Percentiles rank a stretch among this genome's conserved stretches.
Evolutionary conservation across 2,329 filamentous ascomycete species (phyloP).

Genomic region (Akanthomyces dipterigenus): DNA sequence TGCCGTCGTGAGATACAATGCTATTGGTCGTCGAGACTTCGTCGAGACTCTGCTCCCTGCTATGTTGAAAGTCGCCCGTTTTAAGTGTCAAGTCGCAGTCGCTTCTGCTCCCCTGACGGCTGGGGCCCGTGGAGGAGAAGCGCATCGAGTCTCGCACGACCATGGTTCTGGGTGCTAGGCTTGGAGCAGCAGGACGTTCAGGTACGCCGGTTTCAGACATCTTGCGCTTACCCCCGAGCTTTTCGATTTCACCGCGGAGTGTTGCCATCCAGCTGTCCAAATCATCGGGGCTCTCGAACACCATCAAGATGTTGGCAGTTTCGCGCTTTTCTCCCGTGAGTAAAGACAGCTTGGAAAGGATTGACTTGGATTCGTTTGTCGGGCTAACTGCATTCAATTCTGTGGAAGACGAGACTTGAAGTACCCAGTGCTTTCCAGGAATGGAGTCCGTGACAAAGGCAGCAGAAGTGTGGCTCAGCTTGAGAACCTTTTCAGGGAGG

Average conservation of each 20-base stretch:
- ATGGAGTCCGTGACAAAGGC: constrained; percentile 77
- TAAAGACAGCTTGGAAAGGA: constrained; percentile 60
- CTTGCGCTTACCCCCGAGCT: constrained; percentile 59
- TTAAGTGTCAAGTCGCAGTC: constrained; percentile 19
- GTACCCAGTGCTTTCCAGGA: constrained; percentile 71
- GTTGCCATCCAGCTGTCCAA: constrained; percentile 71
- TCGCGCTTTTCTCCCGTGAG: constrained; percentile 46
- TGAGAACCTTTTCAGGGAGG: constrained; percentile 65
- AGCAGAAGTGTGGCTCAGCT: constrained; percentile 66
- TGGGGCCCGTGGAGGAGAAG: constrained; percentile 20
- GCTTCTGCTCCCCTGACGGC: constrained; percentile 10
- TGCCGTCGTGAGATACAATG: constrained; percentile 51
- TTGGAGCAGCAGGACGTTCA: constrained; percentile 21
- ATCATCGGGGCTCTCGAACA: constrained; percentile 64
- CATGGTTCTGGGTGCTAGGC: neutral
- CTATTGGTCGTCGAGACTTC: constrained; percentile 53
- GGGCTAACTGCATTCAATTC: constrained; percentile 47
- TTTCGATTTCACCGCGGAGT: constrained; percentile 63
- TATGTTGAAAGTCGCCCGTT: constrained; percentile 20
- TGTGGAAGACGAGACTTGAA: constrained; percentile 64
- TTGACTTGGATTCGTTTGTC: constrained; percentile 47
- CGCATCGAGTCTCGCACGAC: constrained; percentile 34
- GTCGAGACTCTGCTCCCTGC: constrained; percentile 40
- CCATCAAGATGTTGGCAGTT: constrained; percentile 60
- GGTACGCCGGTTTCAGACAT: constrained; percentile 53